Conservation (phyloP, 371 early-diverging fungal species). For the Vairimorpha apis region DNA sequence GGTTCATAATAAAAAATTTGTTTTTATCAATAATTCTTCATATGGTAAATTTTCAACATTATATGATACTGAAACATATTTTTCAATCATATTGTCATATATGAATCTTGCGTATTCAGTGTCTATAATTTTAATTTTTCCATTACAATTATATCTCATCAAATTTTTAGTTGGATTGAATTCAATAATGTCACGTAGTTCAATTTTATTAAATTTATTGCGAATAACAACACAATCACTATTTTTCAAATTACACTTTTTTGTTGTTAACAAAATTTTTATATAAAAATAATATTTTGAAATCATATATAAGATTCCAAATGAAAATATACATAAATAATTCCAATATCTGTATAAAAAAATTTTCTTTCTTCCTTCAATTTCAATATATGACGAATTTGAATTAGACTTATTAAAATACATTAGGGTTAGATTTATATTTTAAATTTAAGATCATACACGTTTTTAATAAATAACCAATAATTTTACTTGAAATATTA, state of each 20-base stretch:
- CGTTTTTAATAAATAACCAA: too few species aligned
- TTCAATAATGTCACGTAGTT: conserved; percentile 21
- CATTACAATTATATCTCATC: conserved; percentile 8
- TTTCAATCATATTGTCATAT: conserved; percentile 21
- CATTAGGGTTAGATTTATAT: neutral
- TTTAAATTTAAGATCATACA: too few species aligned
- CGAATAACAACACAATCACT: conserved; percentile 33
- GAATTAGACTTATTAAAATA: neutral
- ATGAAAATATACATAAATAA: conserved; percentile 33
- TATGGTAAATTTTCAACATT: neutral
- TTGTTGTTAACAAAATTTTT: conserved; percentile 30
- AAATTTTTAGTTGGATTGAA: neutral
- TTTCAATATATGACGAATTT: neutral
- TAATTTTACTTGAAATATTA: too few species aligned
- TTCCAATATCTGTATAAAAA: conserved; percentile 36
- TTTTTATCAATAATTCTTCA: conserved; percentile 5
- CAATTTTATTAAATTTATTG: conserved; percentile 23
- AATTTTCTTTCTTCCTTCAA: conserved; percentile 34
- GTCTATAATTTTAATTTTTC: conserved; percentile 17
- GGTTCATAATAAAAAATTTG: conserved; percentile 21
- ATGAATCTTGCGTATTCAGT: conserved; percentile 19
- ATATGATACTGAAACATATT: conserved; percentile 13
- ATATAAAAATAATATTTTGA: conserved; percentile 35
- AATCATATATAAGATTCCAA: conserved; percentile 54
- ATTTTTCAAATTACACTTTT: conserved; percentile 15